These are phyloP conservation scores for Penicillium sp. DNA, from an alignment of 2,329 filamentous ascomycete species.

Conservation along the genomic window DNA sequence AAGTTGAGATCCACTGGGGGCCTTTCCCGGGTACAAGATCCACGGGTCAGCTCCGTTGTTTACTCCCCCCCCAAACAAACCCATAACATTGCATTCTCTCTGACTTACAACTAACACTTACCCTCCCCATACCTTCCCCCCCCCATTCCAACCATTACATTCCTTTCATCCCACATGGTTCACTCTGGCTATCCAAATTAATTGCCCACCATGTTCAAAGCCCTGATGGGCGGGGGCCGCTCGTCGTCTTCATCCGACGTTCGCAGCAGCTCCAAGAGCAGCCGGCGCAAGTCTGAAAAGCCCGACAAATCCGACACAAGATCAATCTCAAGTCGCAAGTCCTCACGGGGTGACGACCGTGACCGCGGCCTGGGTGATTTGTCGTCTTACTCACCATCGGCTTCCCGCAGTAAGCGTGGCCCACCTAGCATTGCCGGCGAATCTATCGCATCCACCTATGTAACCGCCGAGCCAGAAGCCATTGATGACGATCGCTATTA, in stretches of 20 bases:
- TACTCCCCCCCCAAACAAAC: constrained; percentile 27
- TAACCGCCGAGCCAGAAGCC: constrained; percentile 40
- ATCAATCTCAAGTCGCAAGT: constrained; percentile 40
- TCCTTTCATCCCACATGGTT: constrained; percentile 32
- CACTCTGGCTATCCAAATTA: constrained; percentile 26
- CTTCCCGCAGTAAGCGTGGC: constrained; percentile 29
- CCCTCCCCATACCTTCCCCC: constrained; percentile 4
- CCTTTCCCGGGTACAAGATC: constrained; percentile 7
- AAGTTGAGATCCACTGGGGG: constrained; percentile 3
- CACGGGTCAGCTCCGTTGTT: constrained; percentile 15
- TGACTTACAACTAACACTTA: constrained; percentile 4
- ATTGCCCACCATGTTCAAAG: constrained; percentile 42
- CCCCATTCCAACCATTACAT: constrained; percentile 10
- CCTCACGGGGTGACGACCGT: constrained; percentile 50
- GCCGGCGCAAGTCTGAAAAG: constrained; percentile 30
- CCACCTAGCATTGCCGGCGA: constrained; percentile 31
- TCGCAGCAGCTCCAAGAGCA: constrained; percentile 34
- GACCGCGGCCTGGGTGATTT: constrained; percentile 42
- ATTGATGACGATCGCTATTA: constrained; percentile 31
- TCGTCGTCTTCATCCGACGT: constrained; percentile 34
- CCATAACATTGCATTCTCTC: constrained; percentile 21
- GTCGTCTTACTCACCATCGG: constrained; percentile 28
- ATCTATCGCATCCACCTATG: constrained; percentile 39
- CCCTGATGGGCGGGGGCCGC: constrained; percentile 38
- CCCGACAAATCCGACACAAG: constrained; percentile 32